A percentile compares a stretch with the other conserved stretches of the same genome.
Conservation (phyloP, 148 eudicot genomes). For the Rhododendron henanense region DNA sequence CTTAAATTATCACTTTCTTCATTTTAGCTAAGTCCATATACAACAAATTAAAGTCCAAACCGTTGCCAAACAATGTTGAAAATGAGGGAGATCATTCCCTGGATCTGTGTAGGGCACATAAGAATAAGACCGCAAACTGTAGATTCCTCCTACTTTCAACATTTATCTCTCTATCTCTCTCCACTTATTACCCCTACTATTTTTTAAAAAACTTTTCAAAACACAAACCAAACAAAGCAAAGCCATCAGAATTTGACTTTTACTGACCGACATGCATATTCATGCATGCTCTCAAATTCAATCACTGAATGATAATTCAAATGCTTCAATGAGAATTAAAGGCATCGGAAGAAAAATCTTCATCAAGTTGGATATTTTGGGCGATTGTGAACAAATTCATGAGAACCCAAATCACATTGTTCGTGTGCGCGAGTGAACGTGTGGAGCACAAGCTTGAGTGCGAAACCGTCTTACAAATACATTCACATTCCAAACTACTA, state of each 20-base stretch:
- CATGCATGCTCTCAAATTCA: background rate
- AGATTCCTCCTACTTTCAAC: too few species aligned
- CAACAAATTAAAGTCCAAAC: background rate
- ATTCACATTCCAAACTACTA: too few species aligned
- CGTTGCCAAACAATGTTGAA: conserved; percentile 1
- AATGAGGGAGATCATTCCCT: background rate
- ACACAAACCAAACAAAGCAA: too few species aligned
- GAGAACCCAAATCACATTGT: too few species aligned
- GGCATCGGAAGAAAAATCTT: background rate
- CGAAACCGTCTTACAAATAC: too few species aligned
- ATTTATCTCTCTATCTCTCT: too few species aligned
- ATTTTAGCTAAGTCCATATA: too few species aligned
- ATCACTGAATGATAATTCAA: background rate
- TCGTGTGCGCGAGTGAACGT: too few species aligned
- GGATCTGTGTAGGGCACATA: background rate
- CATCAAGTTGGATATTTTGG: background rate
- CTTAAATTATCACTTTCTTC: background rate
- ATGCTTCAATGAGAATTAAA: background rate
- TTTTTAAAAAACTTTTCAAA: too few species aligned
- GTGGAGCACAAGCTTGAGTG: too few species aligned
- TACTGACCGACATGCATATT: background rate
- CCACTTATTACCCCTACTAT: too few species aligned
- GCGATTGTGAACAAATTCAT: background rate
- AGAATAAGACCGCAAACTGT: too few species aligned
- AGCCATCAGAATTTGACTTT: background rate